Conservation (phyloP, 2,329 filamentous ascomycete genomes). For the Sclerotinia sclerotiorum region DNA sequence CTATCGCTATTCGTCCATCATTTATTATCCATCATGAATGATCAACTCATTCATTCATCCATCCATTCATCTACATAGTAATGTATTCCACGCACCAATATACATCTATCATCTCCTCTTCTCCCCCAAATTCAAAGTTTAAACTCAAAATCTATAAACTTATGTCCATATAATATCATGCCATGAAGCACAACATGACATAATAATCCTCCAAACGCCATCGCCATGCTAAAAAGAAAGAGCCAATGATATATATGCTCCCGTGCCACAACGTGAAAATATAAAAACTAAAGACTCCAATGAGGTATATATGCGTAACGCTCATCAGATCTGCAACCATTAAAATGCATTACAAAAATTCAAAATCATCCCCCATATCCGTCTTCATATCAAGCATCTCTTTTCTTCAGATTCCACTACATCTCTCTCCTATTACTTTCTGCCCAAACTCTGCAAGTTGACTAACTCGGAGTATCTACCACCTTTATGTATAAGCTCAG, state of each 20-base stretch:
- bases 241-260: background rate
- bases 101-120: too few species aligned
- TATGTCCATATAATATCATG: background rate
- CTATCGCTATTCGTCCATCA: too few species aligned
- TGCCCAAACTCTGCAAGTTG: slow-evolving; percentile 74
- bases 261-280: background rate
- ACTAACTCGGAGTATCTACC: slow-evolving; percentile 78
- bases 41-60: too few species aligned
- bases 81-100: too few species aligned
- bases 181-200: background rate
- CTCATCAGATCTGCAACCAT: slow-evolving; percentile 2
- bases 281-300: background rate
- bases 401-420: background rate
- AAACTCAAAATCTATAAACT: background rate
- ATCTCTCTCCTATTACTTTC: slow-evolving; percentile 30
- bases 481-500: slow-evolving; percentile 66
- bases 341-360: background rate
- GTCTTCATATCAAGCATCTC: background rate
- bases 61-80: too few species aligned
- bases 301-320: slow-evolving; percentile 7
- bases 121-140: too few species aligned
- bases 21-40: too few species aligned
- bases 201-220: slow-evolving; percentile 6
- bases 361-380: background rate
- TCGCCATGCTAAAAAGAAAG: slow-evolving; percentile 4